These are phyloP conservation scores for Saitozyma podzolica DNA, from an alignment of 768 basidiomycete species.

Conservation along the genomic window DNA sequence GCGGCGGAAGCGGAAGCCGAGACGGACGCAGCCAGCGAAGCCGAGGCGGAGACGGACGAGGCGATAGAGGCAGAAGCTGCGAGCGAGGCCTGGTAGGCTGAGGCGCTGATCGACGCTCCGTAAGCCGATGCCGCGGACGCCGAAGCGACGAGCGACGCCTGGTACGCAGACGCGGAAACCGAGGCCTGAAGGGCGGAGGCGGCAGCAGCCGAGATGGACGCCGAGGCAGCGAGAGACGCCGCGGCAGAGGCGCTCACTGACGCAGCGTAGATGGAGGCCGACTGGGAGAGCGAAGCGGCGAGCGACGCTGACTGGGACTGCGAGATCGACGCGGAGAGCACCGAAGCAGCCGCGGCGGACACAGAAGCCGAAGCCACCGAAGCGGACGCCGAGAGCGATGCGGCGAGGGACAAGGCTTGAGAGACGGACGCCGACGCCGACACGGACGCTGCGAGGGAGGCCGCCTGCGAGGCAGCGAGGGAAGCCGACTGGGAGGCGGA, in stretches of 20 bases:
- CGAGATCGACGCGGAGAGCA: neutral
- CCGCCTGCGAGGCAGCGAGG: neutral
- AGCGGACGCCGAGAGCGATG: no score
- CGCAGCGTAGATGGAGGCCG: no score
- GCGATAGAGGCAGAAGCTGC: slow-evolving; percentile 1
- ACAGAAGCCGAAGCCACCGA: slow-evolving; percentile 1
- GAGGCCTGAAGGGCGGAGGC: slow-evolving; percentile 16
- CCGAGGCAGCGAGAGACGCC: slow-evolving; percentile 2
- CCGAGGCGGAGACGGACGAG: neutral
- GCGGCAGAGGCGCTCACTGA: neutral
- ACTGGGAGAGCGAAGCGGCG: neutral
- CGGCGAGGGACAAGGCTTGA: neutral
- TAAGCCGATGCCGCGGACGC: neutral
- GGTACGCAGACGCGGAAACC: slow-evolving; percentile 4
- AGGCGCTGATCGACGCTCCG: slow-evolving; percentile 13
- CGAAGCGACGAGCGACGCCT: slow-evolving; percentile 3
- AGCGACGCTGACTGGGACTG: neutral
- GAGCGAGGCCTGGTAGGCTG: neutral
- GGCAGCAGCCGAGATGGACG: slow-evolving; percentile 3
- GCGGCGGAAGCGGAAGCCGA: slow-evolving; percentile 4
- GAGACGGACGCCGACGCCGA: neutral
- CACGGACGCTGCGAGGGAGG: slow-evolving; percentile 6
- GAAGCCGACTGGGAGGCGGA: neutral
- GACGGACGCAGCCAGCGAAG: neutral
- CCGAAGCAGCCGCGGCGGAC: neutral